Conservation (phyloP, 2,329 filamentous ascomycete species). For the Penicillium sumatraense region DNA sequence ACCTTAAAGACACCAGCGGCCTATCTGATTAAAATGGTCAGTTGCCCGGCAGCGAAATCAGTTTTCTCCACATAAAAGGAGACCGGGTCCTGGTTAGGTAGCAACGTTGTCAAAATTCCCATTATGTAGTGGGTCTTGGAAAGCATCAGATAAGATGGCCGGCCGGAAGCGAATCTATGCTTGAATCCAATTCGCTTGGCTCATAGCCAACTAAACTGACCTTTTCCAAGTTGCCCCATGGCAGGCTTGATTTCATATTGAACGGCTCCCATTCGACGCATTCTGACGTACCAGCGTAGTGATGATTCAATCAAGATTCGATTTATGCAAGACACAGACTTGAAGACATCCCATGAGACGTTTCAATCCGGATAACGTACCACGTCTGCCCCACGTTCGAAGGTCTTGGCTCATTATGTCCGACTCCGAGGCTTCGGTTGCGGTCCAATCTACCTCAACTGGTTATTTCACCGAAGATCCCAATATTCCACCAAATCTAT, state of each 20-base stretch:
- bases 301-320: background rate
- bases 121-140: too few species aligned
- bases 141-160: background rate
- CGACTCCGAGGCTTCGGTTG: background rate
- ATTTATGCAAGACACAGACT: background rate
- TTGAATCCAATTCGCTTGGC: background rate
- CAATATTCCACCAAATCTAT: background rate
- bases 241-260: background rate
- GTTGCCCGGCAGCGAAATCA: too few species aligned
- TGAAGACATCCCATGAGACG: background rate
- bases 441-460: background rate
- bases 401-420: background rate
- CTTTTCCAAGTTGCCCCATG: background rate
- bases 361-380: background rate
- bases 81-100: too few species aligned
- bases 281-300: background rate
- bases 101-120: too few species aligned
- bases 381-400: background rate
- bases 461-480: background rate
- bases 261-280: background rate
- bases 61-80: too few species aligned
- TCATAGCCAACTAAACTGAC: background rate
- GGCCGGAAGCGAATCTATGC: background rate
- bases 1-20: too few species aligned
- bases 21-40: too few species aligned